These are phyloP conservation scores for Platanus orientalis DNA, from an alignment of 164 flowering plant genomes.

Conservation along the genomic window DNA sequence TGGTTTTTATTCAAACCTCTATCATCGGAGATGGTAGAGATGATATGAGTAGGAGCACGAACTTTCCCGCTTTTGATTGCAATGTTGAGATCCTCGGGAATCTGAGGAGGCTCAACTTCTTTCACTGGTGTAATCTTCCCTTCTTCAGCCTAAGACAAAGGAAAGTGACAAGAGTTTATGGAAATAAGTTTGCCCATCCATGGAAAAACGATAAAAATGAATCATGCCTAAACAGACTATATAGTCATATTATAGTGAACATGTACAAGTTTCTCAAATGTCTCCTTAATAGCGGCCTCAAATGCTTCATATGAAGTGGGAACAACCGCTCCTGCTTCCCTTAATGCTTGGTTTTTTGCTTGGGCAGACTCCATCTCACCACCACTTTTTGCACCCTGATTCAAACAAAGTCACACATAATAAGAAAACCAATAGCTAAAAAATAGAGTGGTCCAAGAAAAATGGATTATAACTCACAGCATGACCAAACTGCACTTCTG, in stretches of 20 bases:
- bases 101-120: constrained; percentile 69
- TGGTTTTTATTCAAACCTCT: constrained; percentile 37
- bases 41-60: constrained; percentile 81
- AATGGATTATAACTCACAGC: constrained; percentile 61
- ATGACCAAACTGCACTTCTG: constrained; percentile 99
- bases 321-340: constrained; percentile 92
- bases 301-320: constrained; percentile 95
- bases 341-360: constrained; percentile 94
- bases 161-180: neutral
- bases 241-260: neutral
- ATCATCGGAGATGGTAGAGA: constrained; percentile 81
- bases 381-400: constrained; percentile 97
- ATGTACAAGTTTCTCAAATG: constrained; percentile 65
- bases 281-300: constrained; percentile 71
- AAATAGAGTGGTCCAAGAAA: neutral
- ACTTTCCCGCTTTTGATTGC: constrained; percentile 88
- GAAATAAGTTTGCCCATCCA: neutral
- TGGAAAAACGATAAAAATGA: neutral
- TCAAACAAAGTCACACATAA: constrained; percentile 8
- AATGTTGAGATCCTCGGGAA: constrained; percentile 71
- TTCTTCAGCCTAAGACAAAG: constrained; percentile 38
- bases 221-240: neutral
- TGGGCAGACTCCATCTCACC: constrained; percentile 99
- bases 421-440: neutral
- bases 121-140: constrained; percentile 62